Conservation (phyloP, 768 basidiomycete genomes). For the Tephrocybe sp. region DNA sequence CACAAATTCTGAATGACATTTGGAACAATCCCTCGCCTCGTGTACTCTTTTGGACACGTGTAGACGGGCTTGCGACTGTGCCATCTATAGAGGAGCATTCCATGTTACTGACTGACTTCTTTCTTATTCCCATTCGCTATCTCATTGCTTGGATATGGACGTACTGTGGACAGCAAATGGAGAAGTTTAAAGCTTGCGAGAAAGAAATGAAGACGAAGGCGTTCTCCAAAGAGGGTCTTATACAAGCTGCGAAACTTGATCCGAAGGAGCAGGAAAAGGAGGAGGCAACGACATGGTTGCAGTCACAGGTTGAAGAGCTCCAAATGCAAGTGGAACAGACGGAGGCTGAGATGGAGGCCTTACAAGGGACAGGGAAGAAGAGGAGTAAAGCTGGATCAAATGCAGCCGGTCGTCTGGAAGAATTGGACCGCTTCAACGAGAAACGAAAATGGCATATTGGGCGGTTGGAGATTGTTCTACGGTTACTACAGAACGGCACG, state of each 20-base stretch:
- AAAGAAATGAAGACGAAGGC: constrained; percentile 99
- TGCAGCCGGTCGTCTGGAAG: constrained; percentile 69
- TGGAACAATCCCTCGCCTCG: constrained; percentile 11
- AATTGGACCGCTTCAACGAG: constrained; percentile 88
- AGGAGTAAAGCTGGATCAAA: constrained; percentile 69
- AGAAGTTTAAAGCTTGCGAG: constrained; percentile 99
- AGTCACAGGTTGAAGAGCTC: constrained; percentile 86
- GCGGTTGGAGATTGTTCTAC: constrained; percentile 88
- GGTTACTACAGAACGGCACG: constrained; percentile 92
- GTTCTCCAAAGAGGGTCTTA: constrained; percentile 97
- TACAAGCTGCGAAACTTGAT: constrained; percentile 90
- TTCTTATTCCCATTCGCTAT: constrained; percentile 23
- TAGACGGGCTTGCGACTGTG: constrained; percentile 11
- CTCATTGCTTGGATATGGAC: constrained; percentile 24
- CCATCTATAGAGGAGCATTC: constrained; percentile 8
- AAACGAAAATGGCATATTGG: constrained; percentile 93
- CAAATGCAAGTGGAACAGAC: constrained; percentile 90
- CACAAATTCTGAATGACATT: constrained; percentile 15
- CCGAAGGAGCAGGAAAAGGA: constrained; percentile 96
- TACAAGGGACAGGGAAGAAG: constrained; percentile 83
- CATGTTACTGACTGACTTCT: constrained; percentile 21
- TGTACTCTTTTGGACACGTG: constrained; percentile 16
- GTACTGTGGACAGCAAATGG: constrained; percentile 85
- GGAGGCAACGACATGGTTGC: constrained; percentile 85
- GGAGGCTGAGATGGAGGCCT: constrained; percentile 90